Base-by-base conservation (phyloP, 768 basidiomycete species). In the Pulveroboletus sp. region DNA sequence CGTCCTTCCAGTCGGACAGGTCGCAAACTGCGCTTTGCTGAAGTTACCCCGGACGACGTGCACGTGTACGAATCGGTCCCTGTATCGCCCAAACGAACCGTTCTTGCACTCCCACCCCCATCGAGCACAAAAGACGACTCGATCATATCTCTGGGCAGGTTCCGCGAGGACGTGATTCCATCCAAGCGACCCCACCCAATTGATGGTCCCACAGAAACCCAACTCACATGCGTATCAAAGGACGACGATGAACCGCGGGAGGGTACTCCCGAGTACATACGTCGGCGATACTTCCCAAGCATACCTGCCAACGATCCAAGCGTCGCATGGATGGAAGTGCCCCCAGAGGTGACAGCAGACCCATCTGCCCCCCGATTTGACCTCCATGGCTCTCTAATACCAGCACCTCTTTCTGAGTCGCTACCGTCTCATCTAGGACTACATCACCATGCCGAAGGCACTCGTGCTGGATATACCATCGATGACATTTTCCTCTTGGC, bases 381-480 rank as follows among this genome's bases (percentile, higher is more conserved):
- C 65, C 77, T 94, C 2, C 74, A 77, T 1, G 93, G 92, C 7
- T 73, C 69, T 9, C 79, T 81, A 0, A 84, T 95, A n/a, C 73
- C 88, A 1, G 51, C 71, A 0, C 61, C 73, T 3, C 58, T 82
- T 3, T 78, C 81, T 3, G 65, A 74, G 0, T 74, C 73, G 1
- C 73, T 95, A 3, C 93, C 92, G 2, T 85, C 89, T 0, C 85
- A 93, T 69, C 76, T 92, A 6, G 93, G 93, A 5, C 73, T 95
- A 3, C 93, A 97, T 67, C 93, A 96, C 62, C 93, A 95, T 62
- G 85, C 92, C 0, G 83, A 89, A 48, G 74, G 76, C 6, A 69
- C 73, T 30, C 81, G 77, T 49, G 93, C 93, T 0, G 93, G 93
- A 0, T 96, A 96, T 68, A 93, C 90, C 0, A 71, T 95, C 2